Conservation (phyloP, 176 grass and related monocot genomes). For the Thalia dealbata region DNA sequence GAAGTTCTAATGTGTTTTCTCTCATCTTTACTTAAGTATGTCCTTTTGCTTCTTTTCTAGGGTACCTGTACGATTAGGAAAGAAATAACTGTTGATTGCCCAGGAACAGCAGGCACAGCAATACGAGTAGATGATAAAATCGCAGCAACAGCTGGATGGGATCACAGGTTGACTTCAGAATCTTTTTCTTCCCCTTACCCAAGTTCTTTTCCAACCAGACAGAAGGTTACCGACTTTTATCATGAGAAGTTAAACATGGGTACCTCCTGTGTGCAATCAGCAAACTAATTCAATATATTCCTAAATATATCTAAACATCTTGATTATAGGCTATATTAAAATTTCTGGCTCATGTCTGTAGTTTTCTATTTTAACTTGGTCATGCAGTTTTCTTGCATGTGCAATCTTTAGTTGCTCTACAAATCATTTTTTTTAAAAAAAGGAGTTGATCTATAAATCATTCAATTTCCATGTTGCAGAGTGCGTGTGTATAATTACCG, state of each 20-base stretch:
- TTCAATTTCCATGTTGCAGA: slow-evolving; percentile 27
- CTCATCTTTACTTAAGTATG: background rate
- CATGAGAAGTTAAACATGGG: background rate
- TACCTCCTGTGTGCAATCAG: too few relatives aligned
- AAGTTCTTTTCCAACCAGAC: background rate
- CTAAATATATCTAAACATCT: background rate
- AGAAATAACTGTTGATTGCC: slow-evolving; percentile 68
- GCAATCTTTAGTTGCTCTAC: background rate
- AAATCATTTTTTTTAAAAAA: slow-evolving; percentile 1
- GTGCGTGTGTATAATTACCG: slow-evolving; percentile 76
- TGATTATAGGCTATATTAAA: background rate
- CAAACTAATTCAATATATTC: background rate
- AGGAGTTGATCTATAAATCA: background rate
- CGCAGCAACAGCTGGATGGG: slow-evolving; percentile 82
- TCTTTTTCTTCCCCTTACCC: background rate
- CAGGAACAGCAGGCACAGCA: slow-evolving; percentile 45
- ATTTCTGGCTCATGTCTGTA: background rate
- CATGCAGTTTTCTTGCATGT: background rate
- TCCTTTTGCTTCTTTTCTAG: slow-evolving; percentile 17
- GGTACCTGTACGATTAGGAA: slow-evolving; percentile 54
- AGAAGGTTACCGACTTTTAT: background rate
- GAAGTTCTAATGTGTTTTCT: background rate
- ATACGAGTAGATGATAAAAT: slow-evolving; percentile 83
- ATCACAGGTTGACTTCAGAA: slow-evolving; percentile 54
- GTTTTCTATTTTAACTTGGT: background rate